Conservation (phyloP, 331 rosid genomes). For the Malus hybrid region DNA sequence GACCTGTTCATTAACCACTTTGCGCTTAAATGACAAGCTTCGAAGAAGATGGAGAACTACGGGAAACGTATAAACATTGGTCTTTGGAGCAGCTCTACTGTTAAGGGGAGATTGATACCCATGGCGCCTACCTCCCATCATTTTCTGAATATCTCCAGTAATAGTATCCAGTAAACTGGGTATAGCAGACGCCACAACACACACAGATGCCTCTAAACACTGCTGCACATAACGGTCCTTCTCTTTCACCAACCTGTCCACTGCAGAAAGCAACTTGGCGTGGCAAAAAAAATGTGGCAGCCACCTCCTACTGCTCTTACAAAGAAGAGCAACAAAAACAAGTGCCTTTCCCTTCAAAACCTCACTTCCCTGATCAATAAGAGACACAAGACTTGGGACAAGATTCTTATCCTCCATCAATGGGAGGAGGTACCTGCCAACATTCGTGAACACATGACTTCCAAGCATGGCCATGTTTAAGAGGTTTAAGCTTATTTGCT, state of each 20-base stretch:
- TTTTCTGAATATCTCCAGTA: conserved; percentile 77
- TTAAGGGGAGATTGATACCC: conserved; percentile 72
- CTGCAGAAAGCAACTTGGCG: conserved; percentile 71
- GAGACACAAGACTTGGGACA: conserved; percentile 63
- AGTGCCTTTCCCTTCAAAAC: conserved; percentile 87
- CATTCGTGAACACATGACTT: conserved; percentile 64
- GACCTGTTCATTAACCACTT: conserved; percentile 65
- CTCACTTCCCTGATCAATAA: conserved; percentile 91
- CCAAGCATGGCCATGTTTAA: conserved; percentile 84
- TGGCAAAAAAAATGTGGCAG: conserved; percentile 86
- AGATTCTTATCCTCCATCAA: conserved; percentile 84
- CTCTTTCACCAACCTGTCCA: conserved; percentile 85
- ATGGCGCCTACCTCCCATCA: conserved; percentile 89
- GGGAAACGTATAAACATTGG: conserved; percentile 75
- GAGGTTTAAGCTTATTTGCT: conserved; percentile 91
- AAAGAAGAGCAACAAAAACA: conserved; percentile 75
- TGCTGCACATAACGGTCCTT: conserved; percentile 72
- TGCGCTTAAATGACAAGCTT: conserved; percentile 73
- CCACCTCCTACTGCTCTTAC: conserved; percentile 87
- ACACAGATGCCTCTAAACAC: conserved; percentile 72
- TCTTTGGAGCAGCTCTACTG: conserved; percentile 73
- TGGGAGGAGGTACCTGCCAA: conserved; percentile 64
- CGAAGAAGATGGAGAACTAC: conserved; percentile 94
- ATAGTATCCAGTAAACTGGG: conserved; percentile 80
- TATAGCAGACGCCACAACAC: conserved; percentile 62